A percentile compares a stretch with the other conserved stretches of the same genome.
Evolutionary conservation across 2,329 filamentous ascomycete species (phyloP).

Genomic region (Zymoseptoria crescenta): DNA sequence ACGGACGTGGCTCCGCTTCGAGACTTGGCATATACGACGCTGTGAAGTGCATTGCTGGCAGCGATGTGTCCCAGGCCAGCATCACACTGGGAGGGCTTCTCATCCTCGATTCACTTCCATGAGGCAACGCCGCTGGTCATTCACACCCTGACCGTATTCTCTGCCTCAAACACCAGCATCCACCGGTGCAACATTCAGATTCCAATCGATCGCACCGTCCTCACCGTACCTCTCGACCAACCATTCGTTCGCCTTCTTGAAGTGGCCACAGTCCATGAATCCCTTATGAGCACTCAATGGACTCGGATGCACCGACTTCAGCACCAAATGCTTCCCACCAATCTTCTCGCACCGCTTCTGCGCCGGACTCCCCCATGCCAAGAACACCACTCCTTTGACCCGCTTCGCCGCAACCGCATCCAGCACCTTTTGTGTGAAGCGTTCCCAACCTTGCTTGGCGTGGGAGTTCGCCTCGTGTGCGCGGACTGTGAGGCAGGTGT

Average conservation of each 20-base stretch:
- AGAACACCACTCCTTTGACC: constrained; percentile 76
- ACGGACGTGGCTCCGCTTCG: not conserved
- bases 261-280: constrained; percentile 66
- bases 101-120: too few species aligned
- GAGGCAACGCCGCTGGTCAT: not conserved
- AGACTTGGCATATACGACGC: too few species aligned
- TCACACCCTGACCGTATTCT: not conserved
- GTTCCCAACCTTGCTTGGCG: constrained; percentile 81
- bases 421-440: constrained; percentile 84
- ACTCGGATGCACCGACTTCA: constrained; percentile 84
- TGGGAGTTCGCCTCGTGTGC: constrained; percentile 84
- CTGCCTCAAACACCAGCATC: constrained; percentile 31
- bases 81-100: too few species aligned
- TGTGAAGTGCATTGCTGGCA: too few species aligned
- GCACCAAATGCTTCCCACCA: constrained; percentile 67
- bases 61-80: too few species aligned
- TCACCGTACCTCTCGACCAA: constrained; percentile 67
- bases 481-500: constrained; percentile 89
- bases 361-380: constrained; percentile 87
- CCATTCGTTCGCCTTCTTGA: constrained; percentile 79
- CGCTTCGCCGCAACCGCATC: constrained; percentile 74
- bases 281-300: constrained; percentile 78
- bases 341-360: constrained; percentile 69
- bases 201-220: constrained; percentile 82
- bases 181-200: constrained; percentile 45